phyloP scores from a whole-genome alignment of 106 monocot genomes.

The Xerophyta viscosa region DNA sequence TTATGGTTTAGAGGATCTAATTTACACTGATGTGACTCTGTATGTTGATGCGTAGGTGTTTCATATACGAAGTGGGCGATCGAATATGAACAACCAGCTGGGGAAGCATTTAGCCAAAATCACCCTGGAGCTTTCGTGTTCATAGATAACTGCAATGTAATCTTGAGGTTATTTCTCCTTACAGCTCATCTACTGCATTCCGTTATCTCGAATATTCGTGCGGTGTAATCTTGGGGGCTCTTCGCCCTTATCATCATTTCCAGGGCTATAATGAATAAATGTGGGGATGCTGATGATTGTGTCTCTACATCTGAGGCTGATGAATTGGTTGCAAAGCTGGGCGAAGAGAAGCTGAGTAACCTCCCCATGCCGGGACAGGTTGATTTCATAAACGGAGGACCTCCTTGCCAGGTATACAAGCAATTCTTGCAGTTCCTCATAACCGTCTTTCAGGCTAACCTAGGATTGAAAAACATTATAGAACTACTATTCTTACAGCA shows the following conservation, averaged over 20 bases:
- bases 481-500: too few species aligned
- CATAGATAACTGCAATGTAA: slow-evolving; percentile 96
- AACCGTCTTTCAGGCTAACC: too few species aligned
- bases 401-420: slow-evolving; percentile 83
- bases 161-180: slow-evolving; percentile 71
- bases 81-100: slow-evolving; percentile 95
- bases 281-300: slow-evolving; percentile 94
- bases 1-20: too few species aligned
- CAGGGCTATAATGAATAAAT: slow-evolving; percentile 97
- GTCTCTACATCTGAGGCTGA: slow-evolving; percentile 82
- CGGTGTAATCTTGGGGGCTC: too few species aligned
- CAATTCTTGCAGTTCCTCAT: too few species aligned
- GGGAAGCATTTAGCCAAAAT: slow-evolving; percentile 84
- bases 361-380: slow-evolving; percentile 97
- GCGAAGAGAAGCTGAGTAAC: slow-evolving; percentile 54
- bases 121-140: slow-evolving; percentile 74
- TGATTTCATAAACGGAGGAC: slow-evolving; percentile 98
- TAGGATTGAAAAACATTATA: neutral
- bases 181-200: too few species aligned
- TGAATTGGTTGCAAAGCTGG: slow-evolving; percentile 51
- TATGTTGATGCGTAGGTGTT: too few species aligned
- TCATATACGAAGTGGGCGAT: slow-evolving; percentile 97
- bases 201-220: neutral
- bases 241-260: slow-evolving; percentile 9
- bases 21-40: too few species aligned